Percentiles rank a stretch among this genome's conserved stretches.
phyloP scores from a whole-genome alignment of 2,329 filamentous ascomycete genomes.

The Didymella sp. region DNA sequence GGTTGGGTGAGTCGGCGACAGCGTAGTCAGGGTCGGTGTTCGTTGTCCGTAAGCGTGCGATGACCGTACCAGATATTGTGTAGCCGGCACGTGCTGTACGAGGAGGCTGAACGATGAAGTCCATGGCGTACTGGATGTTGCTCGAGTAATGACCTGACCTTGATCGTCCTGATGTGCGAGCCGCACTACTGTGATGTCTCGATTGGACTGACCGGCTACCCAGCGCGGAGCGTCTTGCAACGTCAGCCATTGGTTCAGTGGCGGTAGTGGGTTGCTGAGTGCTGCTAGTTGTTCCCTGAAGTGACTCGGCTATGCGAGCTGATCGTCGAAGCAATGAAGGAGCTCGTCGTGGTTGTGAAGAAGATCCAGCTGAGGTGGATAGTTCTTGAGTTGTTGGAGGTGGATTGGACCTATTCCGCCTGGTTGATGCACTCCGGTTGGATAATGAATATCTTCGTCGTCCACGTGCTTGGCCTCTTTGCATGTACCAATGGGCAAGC shows the following conservation, averaged over 20 bases:
- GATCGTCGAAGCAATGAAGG: constrained; percentile 42
- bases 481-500: constrained; percentile 32
- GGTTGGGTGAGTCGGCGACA: constrained; percentile 42
- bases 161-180: constrained; percentile 32
- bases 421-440: constrained; percentile 35
- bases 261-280: constrained; percentile 23
- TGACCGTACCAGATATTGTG: constrained; percentile 40
- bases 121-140: constrained; percentile 48
- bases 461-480: constrained; percentile 46
- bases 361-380: constrained; percentile 24
- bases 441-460: constrained; percentile 46
- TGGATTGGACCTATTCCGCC: constrained; percentile 35
- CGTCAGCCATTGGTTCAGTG: constrained; percentile 45
- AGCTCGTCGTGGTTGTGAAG: constrained; percentile 26
- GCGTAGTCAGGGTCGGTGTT: constrained; percentile 44
- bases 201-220: constrained; percentile 43
- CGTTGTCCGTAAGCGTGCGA: constrained; percentile 45
- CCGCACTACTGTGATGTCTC: constrained; percentile 35
- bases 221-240: constrained; percentile 46
- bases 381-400: constrained; percentile 20
- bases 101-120: constrained; percentile 49
- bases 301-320: constrained; percentile 41
- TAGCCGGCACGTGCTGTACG: constrained; percentile 43
- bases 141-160: constrained; percentile 36
- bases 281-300: constrained; percentile 36